Percentiles rank a stretch among this genome's conserved stretches.
Evolutionary conservation across 805 yeast genomes (phyloP).

Genomic region (Komagataella phaffii): DNA sequence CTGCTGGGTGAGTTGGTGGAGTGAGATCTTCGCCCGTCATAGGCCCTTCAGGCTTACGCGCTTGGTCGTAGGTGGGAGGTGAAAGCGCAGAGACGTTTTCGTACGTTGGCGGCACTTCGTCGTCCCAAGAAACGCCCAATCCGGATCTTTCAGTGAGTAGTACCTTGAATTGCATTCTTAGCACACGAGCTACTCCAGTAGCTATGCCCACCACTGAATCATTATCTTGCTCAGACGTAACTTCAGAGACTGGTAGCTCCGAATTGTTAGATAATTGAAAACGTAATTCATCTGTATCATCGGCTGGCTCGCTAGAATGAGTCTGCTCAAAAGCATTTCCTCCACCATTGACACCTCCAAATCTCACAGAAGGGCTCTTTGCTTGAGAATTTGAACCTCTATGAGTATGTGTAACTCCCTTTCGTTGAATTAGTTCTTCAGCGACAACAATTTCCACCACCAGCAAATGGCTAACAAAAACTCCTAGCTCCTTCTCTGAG

Average conservation of each 20-base stretch:
- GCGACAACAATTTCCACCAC: constrained; percentile 89
- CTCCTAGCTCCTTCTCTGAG: constrained; percentile 69
- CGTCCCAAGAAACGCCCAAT: constrained; percentile 95
- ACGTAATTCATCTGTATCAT: constrained; percentile 23
- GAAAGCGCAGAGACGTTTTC: constrained; percentile 70
- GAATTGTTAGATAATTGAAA: constrained; percentile 23
- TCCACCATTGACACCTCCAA: constrained; percentile 13
- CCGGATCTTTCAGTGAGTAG: constrained; percentile 83
- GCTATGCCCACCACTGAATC: constrained; percentile 45
- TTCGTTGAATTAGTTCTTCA: constrained; percentile 55
- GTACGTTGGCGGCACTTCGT: constrained; percentile 96
- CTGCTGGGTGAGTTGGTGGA: not conserved
- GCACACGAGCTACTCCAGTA: constrained; percentile 90
- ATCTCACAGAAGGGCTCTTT: constrained; percentile 6
- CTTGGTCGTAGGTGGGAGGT: constrained; percentile 67
- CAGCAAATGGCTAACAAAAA: constrained; percentile 62
- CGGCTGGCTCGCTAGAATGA: constrained; percentile 7
- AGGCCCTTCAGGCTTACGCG: constrained; percentile 4
- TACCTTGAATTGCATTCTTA: constrained; percentile 89
- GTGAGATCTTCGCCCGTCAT: not conserved
- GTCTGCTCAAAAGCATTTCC: constrained; percentile 1
- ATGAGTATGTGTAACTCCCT: constrained; percentile 7
- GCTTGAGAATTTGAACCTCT: not conserved
- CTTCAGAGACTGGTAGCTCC: constrained; percentile 16
- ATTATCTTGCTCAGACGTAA: not conserved